Percentiles rank a stretch among this genome's conserved stretches.
phyloP scores from a whole-genome alignment of 2,329 filamentous ascomycete genomes.

The Emmonsiellopsis sp. region DNA sequence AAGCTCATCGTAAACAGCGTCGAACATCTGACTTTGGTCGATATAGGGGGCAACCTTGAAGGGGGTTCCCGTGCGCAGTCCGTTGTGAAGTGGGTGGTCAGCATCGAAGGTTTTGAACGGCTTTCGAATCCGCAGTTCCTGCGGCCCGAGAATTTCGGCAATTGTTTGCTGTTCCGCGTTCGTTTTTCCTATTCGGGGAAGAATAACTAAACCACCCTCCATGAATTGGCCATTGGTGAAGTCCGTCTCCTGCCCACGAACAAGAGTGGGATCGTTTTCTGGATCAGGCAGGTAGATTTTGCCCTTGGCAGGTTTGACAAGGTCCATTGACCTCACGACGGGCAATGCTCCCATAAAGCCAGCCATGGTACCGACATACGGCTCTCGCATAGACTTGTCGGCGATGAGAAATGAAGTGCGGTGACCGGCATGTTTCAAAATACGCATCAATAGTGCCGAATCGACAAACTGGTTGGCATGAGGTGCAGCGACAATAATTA shows the following conservation, averaged over 20 bases:
- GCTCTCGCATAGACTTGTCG: constrained; percentile 73
- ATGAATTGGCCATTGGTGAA: constrained; percentile 60
- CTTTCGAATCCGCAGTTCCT: constrained; percentile 68
- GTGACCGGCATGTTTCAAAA: constrained; percentile 66
- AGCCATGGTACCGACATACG: constrained; percentile 71
- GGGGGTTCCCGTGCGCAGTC: constrained; percentile 48
- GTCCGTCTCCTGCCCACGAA: constrained; percentile 63
- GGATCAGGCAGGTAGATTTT: constrained; percentile 72
- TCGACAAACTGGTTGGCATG: constrained; percentile 91
- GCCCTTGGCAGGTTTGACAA: constrained; percentile 62
- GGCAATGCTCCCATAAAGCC: constrained; percentile 70
- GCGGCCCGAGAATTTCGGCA: constrained; percentile 58
- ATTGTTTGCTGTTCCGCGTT: constrained; percentile 63
- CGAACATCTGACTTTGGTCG: constrained; percentile 76
- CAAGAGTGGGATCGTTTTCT: constrained; percentile 61
- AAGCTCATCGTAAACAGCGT: constrained; percentile 69
- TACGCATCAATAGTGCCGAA: constrained; percentile 71
- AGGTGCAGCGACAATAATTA: constrained; percentile 80
- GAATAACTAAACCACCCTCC: constrained; percentile 63
- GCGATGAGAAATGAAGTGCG: constrained; percentile 76
- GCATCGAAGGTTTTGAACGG: constrained; percentile 63
- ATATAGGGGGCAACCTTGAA: constrained; percentile 76
- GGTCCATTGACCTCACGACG: constrained; percentile 72
- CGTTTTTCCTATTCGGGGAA: constrained; percentile 63
- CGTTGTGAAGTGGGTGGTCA: constrained; percentile 37